Percentiles rank a stretch among this genome's conserved stretches.
phyloP scores from a whole-genome alignment of 75 land plant species.

The Cunninghamia lanceolata region DNA sequence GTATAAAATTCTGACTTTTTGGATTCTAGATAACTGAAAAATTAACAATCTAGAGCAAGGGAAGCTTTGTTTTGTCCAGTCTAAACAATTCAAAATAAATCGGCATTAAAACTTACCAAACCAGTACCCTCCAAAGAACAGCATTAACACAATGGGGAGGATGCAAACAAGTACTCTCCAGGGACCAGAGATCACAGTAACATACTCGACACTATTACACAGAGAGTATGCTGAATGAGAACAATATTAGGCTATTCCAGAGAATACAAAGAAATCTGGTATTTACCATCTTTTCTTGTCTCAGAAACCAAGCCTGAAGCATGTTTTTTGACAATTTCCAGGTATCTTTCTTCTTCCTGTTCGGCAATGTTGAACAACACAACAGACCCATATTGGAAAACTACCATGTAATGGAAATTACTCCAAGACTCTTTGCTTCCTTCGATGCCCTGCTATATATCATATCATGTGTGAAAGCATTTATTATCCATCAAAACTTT shows the following conservation, averaged over 20 bases:
- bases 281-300: slow-evolving; percentile 75
- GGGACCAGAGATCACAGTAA: not conserved
- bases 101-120: not conserved
- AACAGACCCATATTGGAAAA: slow-evolving; percentile 80
- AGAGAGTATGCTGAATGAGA: not conserved
- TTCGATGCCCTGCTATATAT: not conserved
- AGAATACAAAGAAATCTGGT: not conserved
- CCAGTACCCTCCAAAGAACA: not conserved
- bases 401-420: slow-evolving; percentile 62
- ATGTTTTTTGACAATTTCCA: slow-evolving; percentile 60
- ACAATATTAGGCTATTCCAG: not conserved
- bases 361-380: slow-evolving; percentile 73
- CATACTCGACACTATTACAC: not conserved
- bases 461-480: not conserved
- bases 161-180: not conserved
- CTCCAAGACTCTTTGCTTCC: slow-evolving; percentile 23
- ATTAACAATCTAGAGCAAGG: not conserved
- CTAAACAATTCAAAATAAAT: not conserved
- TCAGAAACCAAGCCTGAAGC: slow-evolving; percentile 63
- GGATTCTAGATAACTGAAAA: not conserved
- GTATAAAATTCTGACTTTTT: not conserved
- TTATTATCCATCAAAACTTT: not conserved
- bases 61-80: not conserved
- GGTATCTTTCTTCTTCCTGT: slow-evolving; percentile 55
- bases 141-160: not conserved